Evolutionary conservation across 2,329 filamentous ascomycete species (phyloP).

Genomic region (Ophiostoma tasmaniense): DNA sequence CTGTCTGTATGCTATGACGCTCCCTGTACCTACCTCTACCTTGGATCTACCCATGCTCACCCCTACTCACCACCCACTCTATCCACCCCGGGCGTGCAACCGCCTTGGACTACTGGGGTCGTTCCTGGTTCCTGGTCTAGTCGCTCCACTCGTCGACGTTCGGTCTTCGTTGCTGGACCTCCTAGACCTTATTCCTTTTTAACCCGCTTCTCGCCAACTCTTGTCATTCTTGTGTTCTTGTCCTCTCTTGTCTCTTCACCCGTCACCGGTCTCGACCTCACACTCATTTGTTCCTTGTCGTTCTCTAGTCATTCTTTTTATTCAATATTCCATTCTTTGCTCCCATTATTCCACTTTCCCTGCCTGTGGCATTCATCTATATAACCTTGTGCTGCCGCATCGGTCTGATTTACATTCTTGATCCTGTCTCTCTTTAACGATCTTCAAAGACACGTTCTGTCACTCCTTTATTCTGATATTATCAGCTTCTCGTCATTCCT

Average conservation of each 20-base stretch:
- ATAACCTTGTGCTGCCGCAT: slow-evolving; percentile 1
- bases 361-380: slow-evolving; percentile 3
- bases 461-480: background rate
- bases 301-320: background rate
- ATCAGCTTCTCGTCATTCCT: background rate
- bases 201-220: slow-evolving; percentile 6
- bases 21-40: background rate
- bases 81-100: background rate
- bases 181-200: background rate
- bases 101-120: background rate
- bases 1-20: no score
- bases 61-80: background rate
- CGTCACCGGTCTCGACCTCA: background rate
- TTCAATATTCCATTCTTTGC: background rate
- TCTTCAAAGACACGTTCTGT: slow-evolving; percentile 1
- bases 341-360: background rate
- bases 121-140: slow-evolving; percentile 5
- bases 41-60: background rate
- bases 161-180: background rate
- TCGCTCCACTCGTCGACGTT: background rate
- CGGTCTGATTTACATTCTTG: background rate
- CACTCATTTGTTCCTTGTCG: background rate
- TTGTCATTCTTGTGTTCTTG: background rate
- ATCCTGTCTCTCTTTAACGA: slow-evolving; percentile 3
- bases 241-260: background rate